Conservation (phyloP, 2,329 filamentous ascomycete genomes). For the Pseudogymnoascus sp. region DNA sequence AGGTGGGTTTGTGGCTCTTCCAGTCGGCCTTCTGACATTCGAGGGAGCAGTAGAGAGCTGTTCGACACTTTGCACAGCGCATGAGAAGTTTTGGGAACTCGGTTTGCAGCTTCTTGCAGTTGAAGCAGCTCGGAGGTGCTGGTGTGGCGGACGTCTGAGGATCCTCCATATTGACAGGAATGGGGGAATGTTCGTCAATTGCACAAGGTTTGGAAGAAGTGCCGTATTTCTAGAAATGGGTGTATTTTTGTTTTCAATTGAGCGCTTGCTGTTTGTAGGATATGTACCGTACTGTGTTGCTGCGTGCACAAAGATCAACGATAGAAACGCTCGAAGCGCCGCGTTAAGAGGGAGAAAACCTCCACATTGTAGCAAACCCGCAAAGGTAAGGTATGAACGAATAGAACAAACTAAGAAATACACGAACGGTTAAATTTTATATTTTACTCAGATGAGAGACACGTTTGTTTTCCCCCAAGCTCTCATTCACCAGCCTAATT, state of each 20-base stretch:
- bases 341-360: background rate
- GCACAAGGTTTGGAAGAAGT: background rate
- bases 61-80: conserved; percentile 21
- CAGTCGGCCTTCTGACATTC: conserved; percentile 23
- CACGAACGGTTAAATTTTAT: background rate
- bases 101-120: background rate
- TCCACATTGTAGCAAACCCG: no score
- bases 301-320: background rate
- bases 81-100: conserved; percentile 10
- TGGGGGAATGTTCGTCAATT: background rate
- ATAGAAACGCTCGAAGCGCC: background rate
- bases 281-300: background rate
- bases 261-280: background rate
- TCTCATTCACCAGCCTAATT: background rate
- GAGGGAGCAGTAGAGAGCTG: conserved; percentile 22
- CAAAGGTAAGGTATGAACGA: no score
- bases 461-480: background rate
- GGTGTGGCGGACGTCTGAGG: background rate
- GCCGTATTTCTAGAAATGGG: background rate
- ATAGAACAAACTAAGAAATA: background rate
- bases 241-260: background rate
- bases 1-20: conserved; percentile 23
- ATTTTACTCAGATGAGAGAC: background rate
- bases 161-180: background rate
- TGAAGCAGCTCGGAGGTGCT: background rate